Evolutionary conservation across 2,329 filamentous ascomycete species (phyloP).

Genomic region (Hymenoscyphus linearis): DNA sequence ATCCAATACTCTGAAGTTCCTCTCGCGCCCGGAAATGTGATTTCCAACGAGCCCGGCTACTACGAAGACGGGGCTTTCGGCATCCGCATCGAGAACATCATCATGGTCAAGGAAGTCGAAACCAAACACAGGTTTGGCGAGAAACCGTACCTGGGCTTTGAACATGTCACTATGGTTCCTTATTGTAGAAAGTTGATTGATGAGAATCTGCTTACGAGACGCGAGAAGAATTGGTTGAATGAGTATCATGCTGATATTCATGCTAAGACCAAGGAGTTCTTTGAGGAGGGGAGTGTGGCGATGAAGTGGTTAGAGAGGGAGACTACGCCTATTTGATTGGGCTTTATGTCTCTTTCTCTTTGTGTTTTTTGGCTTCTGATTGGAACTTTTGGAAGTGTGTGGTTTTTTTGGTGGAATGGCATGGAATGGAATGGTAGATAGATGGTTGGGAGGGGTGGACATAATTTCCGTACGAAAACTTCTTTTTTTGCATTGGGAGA

Average conservation of each 20-base stretch:
- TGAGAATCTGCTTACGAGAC: conserved; percentile 59
- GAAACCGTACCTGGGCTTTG: conserved; percentile 90
- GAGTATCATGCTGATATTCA: conserved; percentile 76
- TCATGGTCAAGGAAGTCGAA: conserved; percentile 83
- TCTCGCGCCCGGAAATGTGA: conserved; percentile 84
- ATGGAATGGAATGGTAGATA: too few species aligned
- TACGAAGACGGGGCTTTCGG: conserved; percentile 95
- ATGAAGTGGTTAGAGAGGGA: conserved; percentile 81
- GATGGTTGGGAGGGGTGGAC: too few species aligned
- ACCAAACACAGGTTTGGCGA: conserved; percentile 87
- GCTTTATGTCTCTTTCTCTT: not conserved
- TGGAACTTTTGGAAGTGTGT: too few species aligned
- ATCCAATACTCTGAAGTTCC: conserved; percentile 89
- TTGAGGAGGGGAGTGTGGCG: conserved; percentile 66
- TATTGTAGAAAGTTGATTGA: conserved; percentile 90
- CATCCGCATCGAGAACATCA: conserved; percentile 93
- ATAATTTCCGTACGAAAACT: too few species aligned
- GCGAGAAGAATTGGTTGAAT: conserved; percentile 83
- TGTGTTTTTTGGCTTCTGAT: not conserved
- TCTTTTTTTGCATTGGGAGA: too few species aligned
- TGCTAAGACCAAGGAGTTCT: conserved; percentile 73
- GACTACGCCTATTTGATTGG: conserved; percentile 53
- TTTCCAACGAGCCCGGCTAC: conserved; percentile 94
- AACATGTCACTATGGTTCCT: conserved; percentile 95
- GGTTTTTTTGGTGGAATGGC: too few species aligned